Base-by-base conservation (phyloP, 1,284 basidiomycete species). In the Volvariella volvacea region DNA sequence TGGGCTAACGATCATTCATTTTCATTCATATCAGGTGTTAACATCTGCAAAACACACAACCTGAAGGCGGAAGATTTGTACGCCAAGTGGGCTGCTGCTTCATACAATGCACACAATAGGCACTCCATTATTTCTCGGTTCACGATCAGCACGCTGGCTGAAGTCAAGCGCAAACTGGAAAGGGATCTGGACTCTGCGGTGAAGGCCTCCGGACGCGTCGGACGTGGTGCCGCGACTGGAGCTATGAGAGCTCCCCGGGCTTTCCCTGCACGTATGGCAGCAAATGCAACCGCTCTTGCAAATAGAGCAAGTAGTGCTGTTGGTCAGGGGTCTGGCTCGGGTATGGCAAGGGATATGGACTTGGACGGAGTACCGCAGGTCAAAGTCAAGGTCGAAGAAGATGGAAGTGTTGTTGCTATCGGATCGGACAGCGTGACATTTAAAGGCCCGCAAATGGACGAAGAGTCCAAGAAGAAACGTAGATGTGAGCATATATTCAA, bases 31-130 rank as follows among this genome's bases (percentile, higher is more conserved):
- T 28, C 50, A 89, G 86, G 84, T 52, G 64, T 74, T 19, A 67
- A 69, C 16, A 67, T 89, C 46, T 90, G 87, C 58, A 66, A 74
- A 52, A 75, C 76, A 50, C 86, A 80, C 64, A 74, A 76, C 47
- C 45, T 83, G 28, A 55, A 66, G 19, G 70, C 79, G 20, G 68
- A 80, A 17, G 60, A 70, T 39, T 70, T 91, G n/a, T 73, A 67
- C 44, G 89, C 68, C 61, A 88, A 86, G 58, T 83, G 83, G 74
- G 83, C 91, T 58, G 80, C 74, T 2, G 37, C 73, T 67, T 48
- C 25, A 12, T 39, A 16, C 12, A 15, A 21, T 8, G 17, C 10
- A 17, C 20, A 8, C n/a, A 22, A 58, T 34, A 61, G 64, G 16
- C 55, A 47, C 31, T 70, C 72, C 9, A 64, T 68, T 42, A 64